Percentiles rank a stretch among this genome's conserved stretches.
Evolutionary conservation across 768 basidiomycete genomes (phyloP).

Genomic region (Hypholoma fasciculare): DNA sequence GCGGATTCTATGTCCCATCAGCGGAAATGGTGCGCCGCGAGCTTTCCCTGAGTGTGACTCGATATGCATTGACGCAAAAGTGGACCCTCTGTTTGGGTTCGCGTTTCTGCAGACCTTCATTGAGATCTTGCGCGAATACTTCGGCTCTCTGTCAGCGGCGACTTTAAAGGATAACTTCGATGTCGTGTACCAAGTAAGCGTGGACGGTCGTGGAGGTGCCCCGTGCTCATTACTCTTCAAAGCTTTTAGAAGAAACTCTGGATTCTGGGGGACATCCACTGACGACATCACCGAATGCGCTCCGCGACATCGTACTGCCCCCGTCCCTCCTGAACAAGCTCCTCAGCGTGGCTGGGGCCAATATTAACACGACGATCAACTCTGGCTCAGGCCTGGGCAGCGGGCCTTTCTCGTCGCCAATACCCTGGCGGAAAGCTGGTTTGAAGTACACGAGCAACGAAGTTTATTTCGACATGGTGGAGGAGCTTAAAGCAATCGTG

Average conservation of each 20-base stretch:
- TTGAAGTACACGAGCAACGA: constrained; percentile 87
- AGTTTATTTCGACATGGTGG: constrained; percentile 88
- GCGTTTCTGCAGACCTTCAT: constrained; percentile 85
- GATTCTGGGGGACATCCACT: constrained; percentile 91
- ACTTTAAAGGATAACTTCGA: constrained; percentile 92
- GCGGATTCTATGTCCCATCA: constrained; percentile 77
- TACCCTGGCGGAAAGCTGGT: constrained; percentile 90
- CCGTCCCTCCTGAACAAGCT: constrained; percentile 84
- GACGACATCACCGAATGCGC: constrained; percentile 86
- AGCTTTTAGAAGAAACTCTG: constrained; percentile 95
- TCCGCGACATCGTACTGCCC: constrained; percentile 92
- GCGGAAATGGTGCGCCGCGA: constrained; percentile 73
- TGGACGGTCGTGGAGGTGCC: not conserved
- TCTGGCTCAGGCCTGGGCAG: constrained; percentile 43
- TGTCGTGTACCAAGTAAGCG: constrained; percentile 84
- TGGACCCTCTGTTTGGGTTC: constrained; percentile 88
- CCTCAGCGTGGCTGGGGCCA: constrained; percentile 52
- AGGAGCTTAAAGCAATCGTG: constrained; percentile 77
- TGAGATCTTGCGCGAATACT: constrained; percentile 83
- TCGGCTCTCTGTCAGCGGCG: constrained; percentile 79
- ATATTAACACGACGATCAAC: constrained; percentile 47
- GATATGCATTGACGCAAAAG: constrained; percentile 39
- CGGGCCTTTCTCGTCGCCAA: constrained; percentile 80
- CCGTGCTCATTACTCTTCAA: constrained; percentile 3
- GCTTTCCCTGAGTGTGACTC: not conserved